Evolutionary conservation across 2,329 filamentous ascomycete species (phyloP).

Genomic region (Aspergillus aculeatinus): DNA sequence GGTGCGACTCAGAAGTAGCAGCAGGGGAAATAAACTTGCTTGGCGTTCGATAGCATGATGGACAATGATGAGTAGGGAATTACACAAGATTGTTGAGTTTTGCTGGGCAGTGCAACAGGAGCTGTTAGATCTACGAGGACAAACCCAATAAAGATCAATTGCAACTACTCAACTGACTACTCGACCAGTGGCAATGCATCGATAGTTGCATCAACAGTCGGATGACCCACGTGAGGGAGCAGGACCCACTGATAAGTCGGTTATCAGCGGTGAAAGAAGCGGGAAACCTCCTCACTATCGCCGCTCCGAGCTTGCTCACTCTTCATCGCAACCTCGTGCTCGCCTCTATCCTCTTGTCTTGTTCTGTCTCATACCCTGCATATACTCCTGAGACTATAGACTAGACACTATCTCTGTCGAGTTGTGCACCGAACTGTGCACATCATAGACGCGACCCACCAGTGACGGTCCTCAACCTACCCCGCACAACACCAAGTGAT

Average conservation of each 20-base stretch:
- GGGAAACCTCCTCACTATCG: not conserved
- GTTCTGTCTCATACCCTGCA: not conserved
- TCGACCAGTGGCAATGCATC: too few relatives aligned
- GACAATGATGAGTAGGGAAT: too few relatives aligned
- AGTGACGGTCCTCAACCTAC: not conserved
- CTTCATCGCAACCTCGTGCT: not conserved
- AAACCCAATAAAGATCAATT: too few relatives aligned
- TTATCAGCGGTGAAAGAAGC: not conserved
- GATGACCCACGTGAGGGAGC: not conserved
- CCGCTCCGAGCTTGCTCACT: not conserved
- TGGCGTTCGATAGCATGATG: too few relatives aligned
- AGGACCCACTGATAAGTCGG: conserved; percentile 1
- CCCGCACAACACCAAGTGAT: not conserved
- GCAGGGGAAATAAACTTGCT: too few relatives aligned
- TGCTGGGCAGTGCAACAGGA: too few relatives aligned
- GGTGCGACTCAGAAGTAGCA: too few relatives aligned
- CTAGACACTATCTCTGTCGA: not conserved
- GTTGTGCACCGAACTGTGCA: not conserved
- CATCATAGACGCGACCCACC: not conserved
- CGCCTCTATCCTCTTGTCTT: not conserved
- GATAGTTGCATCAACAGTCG: not conserved
- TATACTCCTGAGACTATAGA: not conserved
- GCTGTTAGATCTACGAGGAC: too few relatives aligned
- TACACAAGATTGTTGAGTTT: too few relatives aligned
- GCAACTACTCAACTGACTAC: too few relatives aligned